These are phyloP conservation scores for Aspergillus sclerotialis DNA, from an alignment of 2,329 filamentous ascomycete species.

Conservation along the genomic window DNA sequence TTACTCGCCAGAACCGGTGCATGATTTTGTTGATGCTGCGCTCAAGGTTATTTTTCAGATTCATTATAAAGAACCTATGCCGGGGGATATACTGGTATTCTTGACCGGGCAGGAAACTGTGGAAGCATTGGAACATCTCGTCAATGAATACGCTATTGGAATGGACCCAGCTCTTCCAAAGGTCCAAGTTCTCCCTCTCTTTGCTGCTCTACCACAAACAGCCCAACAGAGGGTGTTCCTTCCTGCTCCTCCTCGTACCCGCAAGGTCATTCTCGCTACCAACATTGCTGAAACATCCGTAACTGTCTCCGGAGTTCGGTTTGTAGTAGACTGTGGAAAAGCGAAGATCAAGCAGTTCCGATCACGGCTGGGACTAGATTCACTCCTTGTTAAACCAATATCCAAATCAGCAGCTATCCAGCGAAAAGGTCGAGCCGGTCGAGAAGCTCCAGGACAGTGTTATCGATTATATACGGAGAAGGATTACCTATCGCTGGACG, in stretches of 20 bases:
- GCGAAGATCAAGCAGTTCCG: slow-evolving; percentile 92
- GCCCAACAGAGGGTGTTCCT: slow-evolving; percentile 83
- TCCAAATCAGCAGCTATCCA: slow-evolving; percentile 92
- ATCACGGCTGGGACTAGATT: slow-evolving; percentile 77
- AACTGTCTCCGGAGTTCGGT: slow-evolving; percentile 86
- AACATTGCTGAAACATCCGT: slow-evolving; percentile 99
- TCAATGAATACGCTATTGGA: slow-evolving; percentile 70
- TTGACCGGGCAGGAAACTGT: slow-evolving; percentile 91
- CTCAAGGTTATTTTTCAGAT: slow-evolving; percentile 79
- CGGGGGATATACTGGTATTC: slow-evolving; percentile 89
- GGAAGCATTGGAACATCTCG: slow-evolving; percentile 68
- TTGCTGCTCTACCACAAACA: slow-evolving; percentile 79
- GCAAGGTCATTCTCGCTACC: slow-evolving; percentile 86
- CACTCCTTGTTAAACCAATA: slow-evolving; percentile 80
- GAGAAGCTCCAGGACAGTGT: slow-evolving; percentile 86
- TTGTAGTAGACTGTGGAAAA: slow-evolving; percentile 88
- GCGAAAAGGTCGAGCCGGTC: slow-evolving; percentile 81
- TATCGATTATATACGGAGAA: slow-evolving; percentile 81
- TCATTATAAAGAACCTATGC: slow-evolving; percentile 80
- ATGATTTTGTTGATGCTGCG: slow-evolving; percentile 75
- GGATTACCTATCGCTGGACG: slow-evolving; percentile 62
- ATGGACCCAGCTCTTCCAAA: slow-evolving; percentile 67
- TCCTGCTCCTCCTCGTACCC: slow-evolving; percentile 63
- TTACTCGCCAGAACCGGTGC: slow-evolving; percentile 66
- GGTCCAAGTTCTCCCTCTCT: slow-evolving; percentile 68